Evolutionary conservation across 805 yeast species (phyloP).

Genomic region (Nematodospora valgi): DNA sequence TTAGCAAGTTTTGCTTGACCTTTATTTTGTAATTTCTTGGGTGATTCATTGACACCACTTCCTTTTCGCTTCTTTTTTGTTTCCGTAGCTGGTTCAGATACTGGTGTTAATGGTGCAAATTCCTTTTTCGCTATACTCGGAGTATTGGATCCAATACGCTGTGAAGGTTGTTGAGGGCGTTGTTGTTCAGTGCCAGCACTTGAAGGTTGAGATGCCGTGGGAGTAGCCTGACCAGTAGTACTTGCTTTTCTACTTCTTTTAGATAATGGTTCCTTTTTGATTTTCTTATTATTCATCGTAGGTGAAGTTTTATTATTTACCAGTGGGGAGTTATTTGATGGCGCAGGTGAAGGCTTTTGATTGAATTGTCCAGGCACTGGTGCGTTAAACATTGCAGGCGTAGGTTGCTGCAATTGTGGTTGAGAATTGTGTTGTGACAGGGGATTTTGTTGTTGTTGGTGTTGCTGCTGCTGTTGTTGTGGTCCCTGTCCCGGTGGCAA

Average conservation of each 20-base stretch:
- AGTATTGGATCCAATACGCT: slow-evolving; percentile 16
- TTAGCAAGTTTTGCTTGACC: slow-evolving; percentile 22
- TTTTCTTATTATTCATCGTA: slow-evolving; percentile 17
- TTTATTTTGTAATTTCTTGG: slow-evolving; percentile 25
- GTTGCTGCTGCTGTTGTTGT: slow-evolving; percentile 8
- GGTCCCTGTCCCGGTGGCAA: slow-evolving; percentile 9
- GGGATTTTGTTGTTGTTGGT: background rate
- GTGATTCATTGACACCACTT: slow-evolving; percentile 27
- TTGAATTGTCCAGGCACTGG: slow-evolving; percentile 7
- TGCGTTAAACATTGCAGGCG: slow-evolving; percentile 7
- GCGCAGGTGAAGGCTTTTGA: slow-evolving; percentile 23
- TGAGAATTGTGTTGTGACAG: slow-evolving; percentile 10
- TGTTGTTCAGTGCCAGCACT: slow-evolving; percentile 8
- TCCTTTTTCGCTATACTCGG: slow-evolving; percentile 33
- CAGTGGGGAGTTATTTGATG: slow-evolving; percentile 30
- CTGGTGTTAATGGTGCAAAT: slow-evolving; percentile 38
- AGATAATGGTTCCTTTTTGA: slow-evolving; percentile 31
- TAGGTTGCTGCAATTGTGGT: slow-evolving; percentile 6
- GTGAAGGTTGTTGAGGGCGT: slow-evolving; percentile 8
- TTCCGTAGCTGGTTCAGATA: slow-evolving; percentile 32
- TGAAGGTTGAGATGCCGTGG: slow-evolving; percentile 3
- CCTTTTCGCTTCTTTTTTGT: slow-evolving; percentile 25
- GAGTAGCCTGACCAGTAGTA: slow-evolving; percentile 3
- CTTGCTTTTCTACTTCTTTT: slow-evolving; percentile 29
- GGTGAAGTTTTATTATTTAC: slow-evolving; percentile 36